A percentile compares a stretch with the other conserved stretches of the same genome.
These are phyloP conservation scores for Glycyrrhiza uralensis DNA, from an alignment of 306 rosid species.

Conservation along the genomic window DNA sequence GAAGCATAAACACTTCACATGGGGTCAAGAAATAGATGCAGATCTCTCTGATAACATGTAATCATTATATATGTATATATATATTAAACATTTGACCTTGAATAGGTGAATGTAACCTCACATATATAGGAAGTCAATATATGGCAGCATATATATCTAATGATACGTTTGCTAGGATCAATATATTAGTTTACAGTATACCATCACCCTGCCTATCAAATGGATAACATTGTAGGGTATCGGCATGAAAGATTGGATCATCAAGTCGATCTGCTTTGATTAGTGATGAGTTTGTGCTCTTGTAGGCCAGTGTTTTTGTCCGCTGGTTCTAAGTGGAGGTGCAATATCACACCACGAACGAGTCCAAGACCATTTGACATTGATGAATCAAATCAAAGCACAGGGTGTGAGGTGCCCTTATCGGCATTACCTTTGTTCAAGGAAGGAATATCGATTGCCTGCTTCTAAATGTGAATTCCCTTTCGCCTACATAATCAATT, in stretches of 20 bases:
- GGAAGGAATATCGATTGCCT: constrained; percentile 12
- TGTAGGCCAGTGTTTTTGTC: neutral
- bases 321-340: neutral
- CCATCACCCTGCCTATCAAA: neutral
- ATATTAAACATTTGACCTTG: constrained; percentile 5
- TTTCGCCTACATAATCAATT: neutral
- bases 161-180: neutral
- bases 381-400: constrained; percentile 8
- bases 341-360: constrained; percentile 1
- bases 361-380: neutral
- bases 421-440: neutral
- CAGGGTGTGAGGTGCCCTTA: neutral
- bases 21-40: neutral
- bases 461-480: constrained; percentile 13
- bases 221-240: constrained; percentile 22
- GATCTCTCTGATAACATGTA: neutral
- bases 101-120: neutral
- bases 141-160: neutral
- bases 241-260: neutral
- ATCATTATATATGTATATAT: neutral
- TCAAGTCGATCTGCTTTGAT: neutral
- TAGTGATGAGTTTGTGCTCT: neutral
- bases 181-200: neutral
- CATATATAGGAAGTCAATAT: neutral
- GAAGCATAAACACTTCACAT: constrained; percentile 20